phyloP scores from a whole-genome alignment of 1,139 yeast genomes.

The Pichia sp. region DNA sequence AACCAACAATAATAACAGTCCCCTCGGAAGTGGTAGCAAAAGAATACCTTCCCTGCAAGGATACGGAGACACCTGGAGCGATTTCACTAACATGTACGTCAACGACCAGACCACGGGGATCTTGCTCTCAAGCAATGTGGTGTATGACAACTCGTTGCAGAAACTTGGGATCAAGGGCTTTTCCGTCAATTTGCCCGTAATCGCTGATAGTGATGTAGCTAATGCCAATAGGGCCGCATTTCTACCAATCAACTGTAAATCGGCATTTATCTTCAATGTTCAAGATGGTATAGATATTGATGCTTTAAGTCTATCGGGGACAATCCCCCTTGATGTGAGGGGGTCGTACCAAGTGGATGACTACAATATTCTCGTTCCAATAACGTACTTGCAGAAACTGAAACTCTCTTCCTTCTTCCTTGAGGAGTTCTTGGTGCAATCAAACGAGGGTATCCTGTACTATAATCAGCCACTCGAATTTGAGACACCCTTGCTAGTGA shows the following conservation, averaged over 20 bases:
- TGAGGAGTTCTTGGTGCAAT: constrained; percentile 1
- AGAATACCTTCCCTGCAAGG: not conserved
- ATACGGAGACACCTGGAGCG: constrained; percentile 10
- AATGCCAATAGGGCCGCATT: constrained; percentile 5
- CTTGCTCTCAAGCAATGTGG: constrained; percentile 11
- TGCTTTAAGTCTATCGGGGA: constrained; percentile 4
- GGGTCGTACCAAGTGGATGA: constrained; percentile 17
- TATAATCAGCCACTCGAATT: constrained; percentile 23
- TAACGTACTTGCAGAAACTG: constrained; percentile 9
- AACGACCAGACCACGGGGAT: constrained; percentile 13
- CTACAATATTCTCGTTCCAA: constrained; percentile 18
- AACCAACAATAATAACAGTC: too few relatives aligned
- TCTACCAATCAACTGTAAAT: constrained; percentile 15
- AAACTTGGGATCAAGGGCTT: constrained; percentile 13
- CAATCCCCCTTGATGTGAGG: constrained; percentile 16
- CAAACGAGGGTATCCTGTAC: constrained; percentile 11
- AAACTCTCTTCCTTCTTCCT: not conserved
- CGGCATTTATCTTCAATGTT: constrained; percentile 17
- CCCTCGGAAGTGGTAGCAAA: not conserved
- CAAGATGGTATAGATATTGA: constrained; percentile 5
- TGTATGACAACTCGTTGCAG: constrained; percentile 6
- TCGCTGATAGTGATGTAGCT: not conserved
- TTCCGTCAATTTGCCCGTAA: constrained; percentile 5
- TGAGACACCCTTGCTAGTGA: constrained; percentile 30
- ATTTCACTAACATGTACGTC: constrained; percentile 8